Conservation (phyloP, 169 alveolate species). For the Theileria annulata region DNA sequence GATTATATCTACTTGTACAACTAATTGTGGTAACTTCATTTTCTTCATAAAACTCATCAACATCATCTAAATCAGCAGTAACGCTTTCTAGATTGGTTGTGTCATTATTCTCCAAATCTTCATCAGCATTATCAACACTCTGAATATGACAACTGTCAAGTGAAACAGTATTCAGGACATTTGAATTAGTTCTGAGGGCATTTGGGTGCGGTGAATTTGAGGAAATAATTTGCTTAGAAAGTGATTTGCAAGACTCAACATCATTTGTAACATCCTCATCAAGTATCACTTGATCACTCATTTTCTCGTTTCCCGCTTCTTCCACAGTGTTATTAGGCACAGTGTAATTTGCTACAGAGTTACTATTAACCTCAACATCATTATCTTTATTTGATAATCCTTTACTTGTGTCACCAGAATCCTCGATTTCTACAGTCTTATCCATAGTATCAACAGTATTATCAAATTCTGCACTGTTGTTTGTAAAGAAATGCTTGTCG, state of each 20-base stretch:
- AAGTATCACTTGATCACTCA: conserved; percentile 3
- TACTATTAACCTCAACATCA: background rate
- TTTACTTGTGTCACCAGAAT: too few relatives aligned
- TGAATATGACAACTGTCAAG: background rate
- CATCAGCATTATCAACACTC: background rate
- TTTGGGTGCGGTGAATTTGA: background rate
- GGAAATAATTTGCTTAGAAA: background rate
- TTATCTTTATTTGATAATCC: background rate
- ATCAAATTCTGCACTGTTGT: background rate
- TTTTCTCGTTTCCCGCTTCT: background rate
- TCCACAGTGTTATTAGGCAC: background rate
- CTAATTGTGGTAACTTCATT: background rate
- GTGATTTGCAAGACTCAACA: conserved; percentile 10
- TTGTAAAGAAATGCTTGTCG: too few relatives aligned
- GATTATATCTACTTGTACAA: conserved; percentile 7
- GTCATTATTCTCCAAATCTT: background rate
- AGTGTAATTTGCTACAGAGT: background rate
- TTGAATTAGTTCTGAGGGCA: background rate
- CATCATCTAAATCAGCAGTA: background rate
- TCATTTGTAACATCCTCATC: conserved; percentile 8
- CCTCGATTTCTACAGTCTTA: too few relatives aligned
- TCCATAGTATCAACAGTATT: background rate
- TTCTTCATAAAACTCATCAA: background rate
- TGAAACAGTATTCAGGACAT: background rate
- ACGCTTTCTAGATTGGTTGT: too few relatives aligned